Evolutionary conservation across 1,284 basidiomycete species (phyloP).

Genomic region (Coniferiporia sulphurascens): DNA sequence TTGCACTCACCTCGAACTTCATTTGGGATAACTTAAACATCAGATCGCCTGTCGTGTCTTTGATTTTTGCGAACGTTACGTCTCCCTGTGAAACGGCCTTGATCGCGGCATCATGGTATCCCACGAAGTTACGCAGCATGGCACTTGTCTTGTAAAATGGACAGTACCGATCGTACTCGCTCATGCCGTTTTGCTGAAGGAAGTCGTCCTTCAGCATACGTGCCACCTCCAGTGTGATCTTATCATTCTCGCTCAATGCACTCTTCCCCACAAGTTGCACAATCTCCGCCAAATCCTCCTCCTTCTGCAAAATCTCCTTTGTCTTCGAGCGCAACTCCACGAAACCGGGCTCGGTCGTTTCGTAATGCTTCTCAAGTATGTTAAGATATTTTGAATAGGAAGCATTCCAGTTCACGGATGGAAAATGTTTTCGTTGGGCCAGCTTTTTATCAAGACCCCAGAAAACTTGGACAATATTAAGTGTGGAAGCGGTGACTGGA

Average conservation of each 20-base stretch:
- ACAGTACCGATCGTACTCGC: slow-evolving; percentile 95
- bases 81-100: slow-evolving; percentile 84
- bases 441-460: slow-evolving; percentile 96
- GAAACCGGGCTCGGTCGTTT: slow-evolving; percentile 88
- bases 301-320: slow-evolving; percentile 97
- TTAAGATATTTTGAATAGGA: slow-evolving; percentile 99
- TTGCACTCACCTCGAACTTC: slow-evolving; percentile 84
- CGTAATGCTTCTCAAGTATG: slow-evolving; percentile 92
- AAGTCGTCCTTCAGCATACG: slow-evolving; percentile 98
- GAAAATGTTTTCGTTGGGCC: slow-evolving; percentile 97
- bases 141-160: slow-evolving; percentile 98
- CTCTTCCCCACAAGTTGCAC: slow-evolving; percentile 99
- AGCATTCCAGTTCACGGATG: slow-evolving; percentile 97
- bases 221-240: slow-evolving; percentile 97
- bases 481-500: slow-evolving; percentile 95
- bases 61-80: slow-evolving; percentile 90
- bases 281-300: slow-evolving; percentile 97
- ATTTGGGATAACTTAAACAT: slow-evolving; percentile 97
- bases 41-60: slow-evolving; percentile 82
- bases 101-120: slow-evolving; percentile 88
- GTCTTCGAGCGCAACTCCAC: slow-evolving; percentile 87
- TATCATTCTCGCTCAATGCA: slow-evolving; percentile 95
- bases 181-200: slow-evolving; percentile 98
- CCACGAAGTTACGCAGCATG: slow-evolving; percentile 95
- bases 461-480: slow-evolving; percentile 99